phyloP scores from a whole-genome alignment of 2,329 filamentous ascomycete genomes.

The Neofusicoccum laricinum region DNA sequence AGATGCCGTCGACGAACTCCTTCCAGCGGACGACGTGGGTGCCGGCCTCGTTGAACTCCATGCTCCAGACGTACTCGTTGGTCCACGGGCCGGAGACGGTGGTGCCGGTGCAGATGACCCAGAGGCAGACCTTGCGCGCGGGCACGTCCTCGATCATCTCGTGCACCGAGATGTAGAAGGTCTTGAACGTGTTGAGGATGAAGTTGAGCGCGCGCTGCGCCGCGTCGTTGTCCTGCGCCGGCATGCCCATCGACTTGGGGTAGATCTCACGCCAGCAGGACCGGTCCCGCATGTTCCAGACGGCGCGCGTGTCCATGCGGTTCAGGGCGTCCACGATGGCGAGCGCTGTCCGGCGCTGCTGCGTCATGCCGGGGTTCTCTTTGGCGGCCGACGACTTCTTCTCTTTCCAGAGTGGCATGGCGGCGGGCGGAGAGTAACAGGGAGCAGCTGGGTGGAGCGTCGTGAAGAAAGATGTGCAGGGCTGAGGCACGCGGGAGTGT shows the following conservation, averaged over 20 bases:
- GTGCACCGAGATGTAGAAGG: constrained; percentile 2
- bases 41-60: constrained; percentile 15
- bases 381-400: not conserved
- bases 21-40: constrained; percentile 13
- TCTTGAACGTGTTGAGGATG: constrained; percentile 13
- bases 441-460: not conserved
- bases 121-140: constrained; percentile 9
- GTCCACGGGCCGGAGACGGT: constrained; percentile 22
- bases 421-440: not conserved
- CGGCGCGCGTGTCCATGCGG: constrained; percentile 13
- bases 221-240: constrained; percentile 2
- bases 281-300: constrained; percentile 4
- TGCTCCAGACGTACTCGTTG: constrained; percentile 19
- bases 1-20: constrained; percentile 11
- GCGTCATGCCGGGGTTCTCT: constrained; percentile 15
- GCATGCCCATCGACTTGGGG: not conserved
- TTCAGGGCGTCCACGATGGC: constrained; percentile 15
- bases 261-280: constrained; percentile 13
- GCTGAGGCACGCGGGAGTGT: not conserved
- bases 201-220: constrained; percentile 9
- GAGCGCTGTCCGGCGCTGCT: constrained; percentile 25
- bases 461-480: not conserved
- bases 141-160: constrained; percentile 14
- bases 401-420: not conserved
- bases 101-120: constrained; percentile 1